phyloP scores from a whole-genome alignment of 208 protist species.

The Phytomonas sp. region DNA sequence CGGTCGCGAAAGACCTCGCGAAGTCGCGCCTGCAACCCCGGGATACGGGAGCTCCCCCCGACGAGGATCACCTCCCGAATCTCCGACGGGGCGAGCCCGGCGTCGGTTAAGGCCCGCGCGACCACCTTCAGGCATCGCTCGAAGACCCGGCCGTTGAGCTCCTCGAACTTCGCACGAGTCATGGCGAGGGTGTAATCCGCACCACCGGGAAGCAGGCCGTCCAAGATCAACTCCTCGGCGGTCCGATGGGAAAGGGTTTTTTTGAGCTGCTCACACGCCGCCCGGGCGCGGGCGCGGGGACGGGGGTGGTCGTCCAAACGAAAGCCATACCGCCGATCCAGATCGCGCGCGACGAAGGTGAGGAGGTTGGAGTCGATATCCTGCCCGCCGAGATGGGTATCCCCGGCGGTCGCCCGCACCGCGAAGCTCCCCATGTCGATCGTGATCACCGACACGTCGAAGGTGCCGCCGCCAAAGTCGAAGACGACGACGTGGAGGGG shows the following conservation, averaged over 20 bases:
- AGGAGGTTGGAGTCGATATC: constrained; percentile 97
- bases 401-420: constrained; percentile 96
- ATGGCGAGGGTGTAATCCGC: constrained; percentile 94
- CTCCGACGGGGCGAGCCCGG: constrained; percentile 64
- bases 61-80: constrained; percentile 93
- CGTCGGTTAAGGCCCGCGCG: constrained; percentile 82
- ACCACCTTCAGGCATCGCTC: constrained; percentile 66
- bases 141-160: constrained; percentile 88
- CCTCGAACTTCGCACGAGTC: constrained; percentile 97
- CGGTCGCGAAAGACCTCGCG: constrained; percentile 55
- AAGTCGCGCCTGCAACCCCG: constrained; percentile 91
- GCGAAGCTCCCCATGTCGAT: constrained; percentile 97
- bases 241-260: constrained; percentile 91
- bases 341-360: constrained; percentile 90
- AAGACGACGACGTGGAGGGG: constrained; percentile 93
- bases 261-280: constrained; percentile 93
- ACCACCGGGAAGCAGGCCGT: constrained; percentile 90
- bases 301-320: constrained; percentile 28
- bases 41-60: constrained; percentile 96
- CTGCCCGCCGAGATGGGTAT: constrained; percentile 99
- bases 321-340: constrained; percentile 89
- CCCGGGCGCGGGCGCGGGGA: constrained; percentile 41
- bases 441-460: constrained; percentile 98
- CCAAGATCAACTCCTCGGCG: constrained; percentile 91
- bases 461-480: constrained; percentile 98